Evolutionary conservation across 164 flowering plant genomes (phyloP).

Genomic region (Umbellularia californica): DNA sequence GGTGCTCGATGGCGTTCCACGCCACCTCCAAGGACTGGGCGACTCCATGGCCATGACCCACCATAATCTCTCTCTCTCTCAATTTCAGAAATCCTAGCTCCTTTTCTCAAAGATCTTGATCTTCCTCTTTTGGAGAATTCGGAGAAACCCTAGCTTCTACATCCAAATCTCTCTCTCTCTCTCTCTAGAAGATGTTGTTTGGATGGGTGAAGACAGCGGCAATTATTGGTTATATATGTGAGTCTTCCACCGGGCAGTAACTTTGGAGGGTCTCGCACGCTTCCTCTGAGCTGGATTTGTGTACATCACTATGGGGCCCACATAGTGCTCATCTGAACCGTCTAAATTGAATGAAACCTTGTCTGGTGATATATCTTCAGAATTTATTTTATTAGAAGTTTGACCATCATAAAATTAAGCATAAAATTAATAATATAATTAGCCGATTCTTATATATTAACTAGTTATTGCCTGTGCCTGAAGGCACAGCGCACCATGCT

Average conservation of each 20-base stretch:
- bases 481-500: too few relatives aligned
- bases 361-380: too few relatives aligned
- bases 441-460: too few relatives aligned
- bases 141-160: neutral
- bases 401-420: too few relatives aligned
- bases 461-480: too few relatives aligned
- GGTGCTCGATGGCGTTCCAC: slow-evolving; percentile 65
- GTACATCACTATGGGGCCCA: too few relatives aligned
- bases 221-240: too few relatives aligned
- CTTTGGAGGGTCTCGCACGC: neutral
- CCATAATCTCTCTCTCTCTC: slow-evolving; percentile 1
- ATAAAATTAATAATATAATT: too few relatives aligned
- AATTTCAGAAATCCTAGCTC: neutral
- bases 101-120: neutral
- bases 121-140: neutral
- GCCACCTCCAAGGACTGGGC: slow-evolving; percentile 28
- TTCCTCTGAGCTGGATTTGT: too few relatives aligned
- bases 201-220: neutral
- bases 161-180: neutral
- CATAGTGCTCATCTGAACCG: too few relatives aligned
- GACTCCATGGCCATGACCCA: slow-evolving; percentile 12
- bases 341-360: too few relatives aligned
- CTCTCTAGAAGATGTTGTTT: neutral
- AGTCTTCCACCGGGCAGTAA: neutral
- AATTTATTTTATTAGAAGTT: too few relatives aligned